phyloP scores from a whole-genome alignment of 495 filamentous ascomycete species.

The Darksidea phi region DNA sequence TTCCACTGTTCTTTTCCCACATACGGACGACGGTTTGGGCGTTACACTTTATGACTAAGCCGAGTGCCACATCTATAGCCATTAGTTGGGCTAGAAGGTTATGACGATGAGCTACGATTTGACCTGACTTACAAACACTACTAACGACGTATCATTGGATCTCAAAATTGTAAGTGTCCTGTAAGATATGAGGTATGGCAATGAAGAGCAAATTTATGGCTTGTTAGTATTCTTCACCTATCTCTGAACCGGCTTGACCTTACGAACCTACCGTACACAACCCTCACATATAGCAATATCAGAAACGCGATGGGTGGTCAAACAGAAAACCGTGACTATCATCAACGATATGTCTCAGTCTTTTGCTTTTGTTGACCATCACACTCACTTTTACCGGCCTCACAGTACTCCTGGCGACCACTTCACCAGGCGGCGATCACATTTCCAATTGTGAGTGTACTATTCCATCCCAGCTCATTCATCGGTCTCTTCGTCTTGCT shows the following conservation, averaged over 20 bases:
- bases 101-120: not conserved
- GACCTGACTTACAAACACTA: constrained; percentile 29
- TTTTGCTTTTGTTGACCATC: not conserved
- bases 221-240: not conserved
- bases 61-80: constrained; percentile 20
- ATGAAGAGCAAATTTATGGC: constrained; percentile 25
- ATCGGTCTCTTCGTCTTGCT: constrained; percentile 26
- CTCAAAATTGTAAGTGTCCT: constrained; percentile 23
- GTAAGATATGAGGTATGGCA: constrained; percentile 26
- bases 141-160: constrained; percentile 22
- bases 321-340: constrained; percentile 13
- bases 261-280: constrained; percentile 24
- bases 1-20: constrained; percentile 25
- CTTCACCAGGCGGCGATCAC: constrained; percentile 11
- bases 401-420: constrained; percentile 23
- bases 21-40: constrained; percentile 24
- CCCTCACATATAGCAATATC: constrained; percentile 21
- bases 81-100: not conserved
- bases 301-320: constrained; percentile 29
- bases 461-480: constrained; percentile 20
- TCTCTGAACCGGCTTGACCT: constrained; percentile 2
- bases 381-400: constrained; percentile 27
- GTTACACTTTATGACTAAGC: constrained; percentile 16
- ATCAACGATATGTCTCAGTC: not conserved
- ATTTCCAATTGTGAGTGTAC: constrained; percentile 29